Percentiles rank a stretch among this genome's conserved stretches.
Conservation (phyloP, 1,284 basidiomycete genomes). For the Ceratobasidium sp. region DNA sequence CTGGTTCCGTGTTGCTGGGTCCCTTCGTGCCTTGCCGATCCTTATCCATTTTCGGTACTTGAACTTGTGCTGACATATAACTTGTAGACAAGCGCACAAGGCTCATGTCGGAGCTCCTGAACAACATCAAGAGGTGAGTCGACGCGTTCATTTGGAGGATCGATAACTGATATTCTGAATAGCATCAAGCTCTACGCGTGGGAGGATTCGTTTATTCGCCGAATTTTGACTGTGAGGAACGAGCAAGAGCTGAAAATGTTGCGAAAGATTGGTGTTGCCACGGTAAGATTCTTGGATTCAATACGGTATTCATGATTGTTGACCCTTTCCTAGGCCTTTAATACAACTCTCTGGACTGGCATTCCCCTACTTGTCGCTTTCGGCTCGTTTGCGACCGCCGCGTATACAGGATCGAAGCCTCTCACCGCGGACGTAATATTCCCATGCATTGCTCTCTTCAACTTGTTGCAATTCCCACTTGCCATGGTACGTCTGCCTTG, state of each 20-base stretch:
- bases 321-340: slow-evolving; percentile 38
- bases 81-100: slow-evolving; percentile 65
- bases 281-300: slow-evolving; percentile 52
- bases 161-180: slow-evolving; percentile 3
- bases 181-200: slow-evolving; percentile 83
- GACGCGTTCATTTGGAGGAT: too few species aligned
- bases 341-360: slow-evolving; percentile 41
- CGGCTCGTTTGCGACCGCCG: slow-evolving; percentile 84
- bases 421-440: slow-evolving; percentile 93
- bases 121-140: slow-evolving; percentile 79
- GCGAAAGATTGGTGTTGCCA: slow-evolving; percentile 77
- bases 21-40: slow-evolving; percentile 4
- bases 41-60: background rate
- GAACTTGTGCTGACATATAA: background rate
- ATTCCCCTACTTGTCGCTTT: slow-evolving; percentile 75
- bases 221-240: slow-evolving; percentile 80
- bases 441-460: slow-evolving; percentile 92
- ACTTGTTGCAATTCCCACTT: slow-evolving; percentile 87
- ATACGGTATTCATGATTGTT: background rate
- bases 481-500: slow-evolving; percentile 66
- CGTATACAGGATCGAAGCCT: slow-evolving; percentile 69
- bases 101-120: slow-evolving; percentile 81
- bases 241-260: slow-evolving; percentile 84
- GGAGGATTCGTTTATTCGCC: slow-evolving; percentile 86
- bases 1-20: background rate